A percentile compares a stretch with the other conserved stretches of the same genome.
Conservation (phyloP, 140 eudicot species). For the Bidens hawaiensis region DNA sequence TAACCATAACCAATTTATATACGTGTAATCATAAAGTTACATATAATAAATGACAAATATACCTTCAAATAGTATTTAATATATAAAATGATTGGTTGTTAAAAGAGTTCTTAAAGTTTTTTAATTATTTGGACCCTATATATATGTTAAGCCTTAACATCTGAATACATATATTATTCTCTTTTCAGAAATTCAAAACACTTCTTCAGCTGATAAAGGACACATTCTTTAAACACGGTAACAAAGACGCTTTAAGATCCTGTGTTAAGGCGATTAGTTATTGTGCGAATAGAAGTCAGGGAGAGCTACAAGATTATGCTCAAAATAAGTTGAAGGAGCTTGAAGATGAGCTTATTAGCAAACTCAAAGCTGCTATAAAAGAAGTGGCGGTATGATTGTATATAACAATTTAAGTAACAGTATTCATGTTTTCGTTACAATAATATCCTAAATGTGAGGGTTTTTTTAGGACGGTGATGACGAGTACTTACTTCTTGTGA, state of each 20-base stretch:
- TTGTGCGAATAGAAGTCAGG: conserved; percentile 73
- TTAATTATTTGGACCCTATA: too few relatives aligned
- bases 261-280: conserved; percentile 75
- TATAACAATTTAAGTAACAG: not conserved
- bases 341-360: conserved; percentile 68
- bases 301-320: conserved; percentile 84
- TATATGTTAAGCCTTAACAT: not conserved
- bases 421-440: not conserved
- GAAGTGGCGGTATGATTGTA: conserved; percentile 63
- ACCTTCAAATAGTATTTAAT: too few relatives aligned
- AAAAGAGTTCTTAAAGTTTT: too few relatives aligned
- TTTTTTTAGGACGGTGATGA: conserved; percentile 78
- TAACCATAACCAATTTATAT: too few relatives aligned
- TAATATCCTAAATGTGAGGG: not conserved
- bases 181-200: conserved; percentile 65
- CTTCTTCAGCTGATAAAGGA: conserved; percentile 67
- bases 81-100: too few relatives aligned
- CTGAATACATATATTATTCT: not conserved
- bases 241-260: conserved; percentile 82
- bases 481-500: conserved; percentile 88
- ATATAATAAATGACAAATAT: too few relatives aligned
- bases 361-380: conserved; percentile 67
- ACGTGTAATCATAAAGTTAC: too few relatives aligned
- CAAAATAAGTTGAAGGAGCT: conserved; percentile 69
- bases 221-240: conserved; percentile 87